Base-by-base conservation (phyloP, 192 early-diverging fungal species). In the Lobosporangium transversale region DNA sequence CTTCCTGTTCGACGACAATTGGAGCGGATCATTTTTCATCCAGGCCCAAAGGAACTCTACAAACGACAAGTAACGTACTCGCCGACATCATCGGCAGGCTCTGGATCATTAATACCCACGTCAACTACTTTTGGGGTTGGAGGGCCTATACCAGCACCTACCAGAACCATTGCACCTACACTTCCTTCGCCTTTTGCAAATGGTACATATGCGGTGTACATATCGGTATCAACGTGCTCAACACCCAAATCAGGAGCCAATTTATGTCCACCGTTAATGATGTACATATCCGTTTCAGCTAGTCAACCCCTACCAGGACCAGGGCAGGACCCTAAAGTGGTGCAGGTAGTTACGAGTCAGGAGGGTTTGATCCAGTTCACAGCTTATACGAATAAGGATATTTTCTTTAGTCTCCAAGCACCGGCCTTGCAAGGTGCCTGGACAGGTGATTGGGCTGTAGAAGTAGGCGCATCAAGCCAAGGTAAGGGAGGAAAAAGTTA, bases 401-500 rank as follows among this genome's bases (percentile, higher is more conserved):
- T 76, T 15, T 76, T 76, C 51, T 76, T 76, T 59, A 76, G 73
- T 35, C 45, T 76, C 30, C 52, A 62, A 15, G 52, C 63, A 21
- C 64, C 73, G 2, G 14, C 51, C 7, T 57, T 67, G 3, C 32
- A 47, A 9, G 59, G 53, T 18, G 36, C 44, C 8, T 76, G 49
- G 52, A 61, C 65, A 36, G 73, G 73, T 2, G 57, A 76, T 21
- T 76, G 73, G 73, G 58, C 73, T 62, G 73, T 76, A 9, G 64
- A 76, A 36, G 73, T 76, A 10, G 73, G 53, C 31, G 64, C 73
- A 56, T 76, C 73, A 7, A 76, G 58, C 12, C 73, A 76, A 67
- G 73, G 73, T 66, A 67, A n/a, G 24, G 31, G 56, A 10, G 14
- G 31, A 36, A 5, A 40, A 18, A 31, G 47, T 23, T 2, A 62